These are phyloP conservation scores for Solanum corneliomulleri DNA, from an alignment of 257 asterid genomes.

Conservation along the genomic window DNA sequence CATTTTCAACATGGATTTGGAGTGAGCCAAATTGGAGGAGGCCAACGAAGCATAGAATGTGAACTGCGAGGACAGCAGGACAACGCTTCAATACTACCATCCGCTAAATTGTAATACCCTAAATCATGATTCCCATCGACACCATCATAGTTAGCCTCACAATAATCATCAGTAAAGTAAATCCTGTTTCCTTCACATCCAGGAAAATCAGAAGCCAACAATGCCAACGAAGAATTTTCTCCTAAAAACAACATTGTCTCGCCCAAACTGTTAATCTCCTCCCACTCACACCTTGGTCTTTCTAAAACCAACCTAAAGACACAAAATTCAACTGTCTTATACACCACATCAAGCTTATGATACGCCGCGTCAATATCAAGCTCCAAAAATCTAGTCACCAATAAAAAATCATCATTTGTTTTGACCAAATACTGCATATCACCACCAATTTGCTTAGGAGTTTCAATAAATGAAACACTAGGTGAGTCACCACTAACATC, in stretches of 20 bases:
- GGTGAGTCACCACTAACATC: conserved; percentile 27
- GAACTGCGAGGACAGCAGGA: conserved; percentile 45
- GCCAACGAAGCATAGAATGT: conserved; percentile 19
- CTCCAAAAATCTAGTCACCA: conserved; percentile 47
- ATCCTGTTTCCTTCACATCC: conserved; percentile 59
- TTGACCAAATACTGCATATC: conserved; percentile 72
- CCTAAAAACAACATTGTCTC: conserved; percentile 59
- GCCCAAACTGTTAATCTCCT: conserved; percentile 31
- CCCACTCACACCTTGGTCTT: conserved; percentile 59
- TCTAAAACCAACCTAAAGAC: conserved; percentile 39
- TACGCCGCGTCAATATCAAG: conserved; percentile 31
- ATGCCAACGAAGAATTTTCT: conserved; percentile 51
- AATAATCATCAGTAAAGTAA: conserved; percentile 65
- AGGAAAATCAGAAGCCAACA: conserved; percentile 40
- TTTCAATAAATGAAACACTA: conserved; percentile 21
- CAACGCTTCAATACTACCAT: conserved; percentile 34
- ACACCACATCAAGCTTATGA: conserved; percentile 14
- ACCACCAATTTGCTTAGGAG: conserved; percentile 24
- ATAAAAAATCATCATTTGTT: conserved; percentile 46
- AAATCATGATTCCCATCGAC: conserved; percentile 48
- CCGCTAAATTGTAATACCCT: conserved; percentile 53
- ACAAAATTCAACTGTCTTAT: conserved; percentile 43
- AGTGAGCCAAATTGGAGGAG: conserved; percentile 67
- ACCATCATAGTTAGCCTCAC: conserved; percentile 37
- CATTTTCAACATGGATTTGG: conserved; percentile 43